Evolutionary conservation across 139 green algal genomes (phyloP).

Genomic region (Micractinium conductrix): DNA sequence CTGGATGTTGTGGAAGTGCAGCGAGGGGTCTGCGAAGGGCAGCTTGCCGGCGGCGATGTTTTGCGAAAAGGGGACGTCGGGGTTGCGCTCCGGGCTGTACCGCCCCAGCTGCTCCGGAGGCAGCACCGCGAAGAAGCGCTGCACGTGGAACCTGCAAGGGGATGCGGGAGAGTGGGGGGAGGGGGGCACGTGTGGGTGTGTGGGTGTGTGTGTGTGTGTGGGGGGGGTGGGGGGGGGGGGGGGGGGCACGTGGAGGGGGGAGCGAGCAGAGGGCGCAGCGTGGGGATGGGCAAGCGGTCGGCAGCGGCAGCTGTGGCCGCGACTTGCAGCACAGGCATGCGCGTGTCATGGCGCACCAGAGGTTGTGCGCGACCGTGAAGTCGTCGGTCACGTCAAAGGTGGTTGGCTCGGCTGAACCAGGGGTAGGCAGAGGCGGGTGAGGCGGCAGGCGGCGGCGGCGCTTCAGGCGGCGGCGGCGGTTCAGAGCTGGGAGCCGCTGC

Average conservation of each 20-base stretch:
- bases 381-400: slow-evolving; percentile 14
- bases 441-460: neutral
- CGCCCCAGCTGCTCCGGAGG: neutral
- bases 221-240: too few relatives aligned
- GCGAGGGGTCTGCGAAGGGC: neutral
- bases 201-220: too few relatives aligned
- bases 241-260: too few relatives aligned
- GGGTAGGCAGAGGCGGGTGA: neutral
- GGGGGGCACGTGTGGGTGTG: too few relatives aligned
- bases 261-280: neutral
- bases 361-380: slow-evolving; percentile 5
- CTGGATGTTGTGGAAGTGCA: slow-evolving; percentile 10
- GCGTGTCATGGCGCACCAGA: too few relatives aligned
- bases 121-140: slow-evolving; percentile 31
- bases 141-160: slow-evolving; percentile 25
- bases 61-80: slow-evolving; percentile 28
- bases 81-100: neutral
- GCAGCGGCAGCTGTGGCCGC: too few relatives aligned
- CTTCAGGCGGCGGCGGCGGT: neutral
- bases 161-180: neutral
- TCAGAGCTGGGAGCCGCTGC: neutral
- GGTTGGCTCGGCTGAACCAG: slow-evolving; percentile 2
- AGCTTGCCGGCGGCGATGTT: slow-evolving; percentile 32
- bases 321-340: too few relatives aligned
- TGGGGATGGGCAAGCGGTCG: too few relatives aligned